Base-by-base conservation (phyloP, 441 rosid genomes). In the Gossypium schwendimanii region DNA sequence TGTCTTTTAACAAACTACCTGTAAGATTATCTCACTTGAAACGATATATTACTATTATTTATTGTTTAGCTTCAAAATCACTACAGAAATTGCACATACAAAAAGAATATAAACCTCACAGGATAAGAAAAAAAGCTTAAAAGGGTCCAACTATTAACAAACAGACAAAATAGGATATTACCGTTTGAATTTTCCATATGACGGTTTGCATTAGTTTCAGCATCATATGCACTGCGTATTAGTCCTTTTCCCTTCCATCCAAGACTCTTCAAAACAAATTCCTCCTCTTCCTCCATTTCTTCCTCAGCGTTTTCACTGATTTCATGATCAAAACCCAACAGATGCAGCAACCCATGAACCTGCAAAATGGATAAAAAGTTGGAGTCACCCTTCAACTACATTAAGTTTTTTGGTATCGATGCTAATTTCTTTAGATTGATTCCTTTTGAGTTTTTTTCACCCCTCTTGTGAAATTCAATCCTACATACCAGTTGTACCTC, bases 181-280 rank as follows among this genome's bases (percentile, higher is more conserved):
- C 98, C 97, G 84, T 84, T 88, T 67, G 79, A 69, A 73, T 61
- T 81, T 75, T 85, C 92, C 47, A 39, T 73, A 62, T 70, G 78
- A 73, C 64, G 79, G 77, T 75, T 77, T 53, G 31, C 63, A 73
- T 63, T 78, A 67, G 62, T 72, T 70, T 87, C 82, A 53, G 78
- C 61, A 82, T 89, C 91, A 84, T 77, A 81, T 68, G 97, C 96
- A 81, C 97, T 86, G 75, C 86, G 89, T 83, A 94, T 92, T 36
- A 94, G 80, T 75, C 98, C 97, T 81, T 94, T 94, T 58, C 97
- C 98, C 75, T 83, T 89, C 98, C 98, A 92, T 28, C 93, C 96
- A 72, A 94, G 97, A 77, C 84, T 84, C 76, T 87, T 84, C 63
- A 92, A 77, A 77, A 94, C 85, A 71, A 80, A 68, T 81, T 84